Evolutionary conservation across 2,329 filamentous ascomycete genomes (phyloP), one percentile per base, ranked within the genome.

Genomic region (Amauroascus niger): DNA sequence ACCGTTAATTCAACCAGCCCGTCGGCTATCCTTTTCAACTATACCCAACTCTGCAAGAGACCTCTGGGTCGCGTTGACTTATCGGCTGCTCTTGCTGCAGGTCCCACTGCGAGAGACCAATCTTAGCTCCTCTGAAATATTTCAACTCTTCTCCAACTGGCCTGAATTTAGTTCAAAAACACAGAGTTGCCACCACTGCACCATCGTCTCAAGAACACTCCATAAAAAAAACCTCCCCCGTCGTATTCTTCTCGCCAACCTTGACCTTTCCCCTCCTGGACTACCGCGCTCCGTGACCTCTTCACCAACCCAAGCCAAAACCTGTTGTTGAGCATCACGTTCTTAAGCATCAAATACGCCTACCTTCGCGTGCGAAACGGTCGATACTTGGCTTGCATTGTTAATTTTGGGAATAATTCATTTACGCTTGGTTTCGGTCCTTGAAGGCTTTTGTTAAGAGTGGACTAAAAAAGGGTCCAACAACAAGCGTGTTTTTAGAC

Each of bases 161-260:
- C 46, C 50, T 14, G 40, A 50, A 20, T 32, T 50, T 54, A 54
- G 52, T 49, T 54, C 46, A 54, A 54, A 54, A 50, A 49, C 52
- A 35, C 20, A 45, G 35, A 44, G 46, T 50, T 54, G 52, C 52
- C 52, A 54, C 52, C 39, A 28, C 46, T 49, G 47, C 45, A 54
- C 52, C 52, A 54, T 49, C 52, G 47, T 54, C 45, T 47, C 35
- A 43, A 41, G 40, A 30, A 5, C 18, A 45, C 33, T 53, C 32
- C 40, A 28, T 26, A 30, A 30, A 30, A 49, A 35, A 47, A 40
- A 43, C 13, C 18, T 16, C 44, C 50, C 40, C 32, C 39, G 30
- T 18, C 45, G 45, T 52, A 48, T 16, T 53, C 24, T 40, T 14
- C 32, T 20, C 20, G 14, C 33, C 14, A n/a, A n/a, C 39, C 20